These are phyloP conservation scores for Camellia japonica DNA, from an alignment of 148 eudicot genomes.

Conservation along the genomic window DNA sequence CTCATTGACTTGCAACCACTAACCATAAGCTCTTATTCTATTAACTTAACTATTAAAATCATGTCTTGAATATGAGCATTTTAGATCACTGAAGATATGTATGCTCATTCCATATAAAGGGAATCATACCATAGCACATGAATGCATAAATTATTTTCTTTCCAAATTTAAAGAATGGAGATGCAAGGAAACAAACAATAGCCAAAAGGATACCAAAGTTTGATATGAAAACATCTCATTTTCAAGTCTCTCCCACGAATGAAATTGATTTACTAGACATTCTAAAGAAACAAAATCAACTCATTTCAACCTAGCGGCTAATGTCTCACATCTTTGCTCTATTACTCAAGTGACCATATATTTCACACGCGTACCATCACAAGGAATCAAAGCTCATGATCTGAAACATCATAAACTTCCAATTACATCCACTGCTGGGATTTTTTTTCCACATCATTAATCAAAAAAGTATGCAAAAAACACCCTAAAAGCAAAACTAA, in stretches of 20 bases:
- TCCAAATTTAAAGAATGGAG: neutral
- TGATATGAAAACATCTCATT: neutral
- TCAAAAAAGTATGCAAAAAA: no score
- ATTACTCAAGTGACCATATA: neutral
- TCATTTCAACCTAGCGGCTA: neutral
- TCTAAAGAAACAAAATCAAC: neutral
- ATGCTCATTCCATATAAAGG: neutral
- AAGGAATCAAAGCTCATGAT: neutral
- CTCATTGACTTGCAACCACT: neutral
- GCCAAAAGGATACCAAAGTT: neutral
- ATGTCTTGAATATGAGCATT: neutral
- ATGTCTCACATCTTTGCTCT: neutral
- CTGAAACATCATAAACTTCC: neutral
- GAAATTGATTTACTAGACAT: neutral
- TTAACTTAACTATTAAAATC: neutral
- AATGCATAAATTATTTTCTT: neutral
- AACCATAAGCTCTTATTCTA: neutral
- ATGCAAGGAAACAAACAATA: neutral
- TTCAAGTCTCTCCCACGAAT: neutral
- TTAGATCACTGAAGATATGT: neutral
- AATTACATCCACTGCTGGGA: neutral
- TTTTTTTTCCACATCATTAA: no score
- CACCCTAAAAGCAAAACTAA: no score
- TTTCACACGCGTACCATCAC: neutral
- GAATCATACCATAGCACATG: neutral